These are phyloP conservation scores for Tubosaeta sp. DNA, from an alignment of 768 basidiomycete species.

Conservation along the genomic window DNA sequence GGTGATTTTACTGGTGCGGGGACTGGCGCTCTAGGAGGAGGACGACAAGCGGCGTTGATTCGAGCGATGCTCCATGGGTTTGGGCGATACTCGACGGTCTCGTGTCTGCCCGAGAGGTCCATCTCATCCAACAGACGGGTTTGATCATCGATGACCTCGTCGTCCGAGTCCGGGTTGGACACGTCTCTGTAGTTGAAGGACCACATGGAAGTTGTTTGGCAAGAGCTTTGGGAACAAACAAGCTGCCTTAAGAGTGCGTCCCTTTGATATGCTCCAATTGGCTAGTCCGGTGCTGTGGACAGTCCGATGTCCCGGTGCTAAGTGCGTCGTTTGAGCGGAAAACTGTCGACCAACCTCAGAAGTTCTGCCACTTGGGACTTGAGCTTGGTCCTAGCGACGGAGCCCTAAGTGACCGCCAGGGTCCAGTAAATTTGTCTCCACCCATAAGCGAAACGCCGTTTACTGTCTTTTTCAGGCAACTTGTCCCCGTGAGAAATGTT, in stretches of 20 bases:
- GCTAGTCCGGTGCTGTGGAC: background rate
- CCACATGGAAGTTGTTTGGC: slow-evolving; percentile 18
- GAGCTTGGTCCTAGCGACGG: background rate
- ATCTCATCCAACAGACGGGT: slow-evolving; percentile 41
- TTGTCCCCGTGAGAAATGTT: no score
- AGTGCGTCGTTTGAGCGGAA: background rate
- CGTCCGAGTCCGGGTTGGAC: slow-evolving; percentile 19
- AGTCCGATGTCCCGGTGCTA: background rate
- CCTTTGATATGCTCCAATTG: background rate
- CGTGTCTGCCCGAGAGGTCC: slow-evolving; percentile 57
- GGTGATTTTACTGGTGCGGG: background rate
- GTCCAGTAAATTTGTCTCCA: background rate
- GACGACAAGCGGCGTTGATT: slow-evolving; percentile 64
- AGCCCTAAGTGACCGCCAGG: background rate
- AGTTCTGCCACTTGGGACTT: background rate
- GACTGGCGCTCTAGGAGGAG: slow-evolving; percentile 1
- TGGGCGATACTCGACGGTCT: slow-evolving; percentile 60
- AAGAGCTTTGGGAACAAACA: no score
- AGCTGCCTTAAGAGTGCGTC: background rate
- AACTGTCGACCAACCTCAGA: background rate
- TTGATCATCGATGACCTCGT: slow-evolving; percentile 13
- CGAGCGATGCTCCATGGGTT: slow-evolving; percentile 82
- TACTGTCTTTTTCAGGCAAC: no score
- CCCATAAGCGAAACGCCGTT: no score
- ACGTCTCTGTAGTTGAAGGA: slow-evolving; percentile 26